Evolutionary conservation across 805 yeast species (phyloP).

Genomic region (Candida awuae): DNA sequence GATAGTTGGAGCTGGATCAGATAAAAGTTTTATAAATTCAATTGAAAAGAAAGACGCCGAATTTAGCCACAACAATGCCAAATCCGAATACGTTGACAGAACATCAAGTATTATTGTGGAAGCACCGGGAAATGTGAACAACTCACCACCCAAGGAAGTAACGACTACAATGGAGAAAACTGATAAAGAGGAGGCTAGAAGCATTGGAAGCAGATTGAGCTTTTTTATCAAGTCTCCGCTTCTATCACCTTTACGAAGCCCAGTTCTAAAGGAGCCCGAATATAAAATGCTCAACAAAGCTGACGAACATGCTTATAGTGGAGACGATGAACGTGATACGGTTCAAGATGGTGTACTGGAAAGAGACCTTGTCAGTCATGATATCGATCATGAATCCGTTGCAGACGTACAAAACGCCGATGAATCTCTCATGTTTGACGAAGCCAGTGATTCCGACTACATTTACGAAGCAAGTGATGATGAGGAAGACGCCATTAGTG

Average conservation of each 20-base stretch:
- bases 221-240: constrained; percentile 8
- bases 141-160: too few species aligned
- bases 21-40: not conserved
- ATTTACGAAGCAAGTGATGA: constrained; percentile 12
- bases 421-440: too few species aligned
- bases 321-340: not conserved
- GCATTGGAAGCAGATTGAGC: constrained; percentile 6
- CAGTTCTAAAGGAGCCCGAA: not conserved
- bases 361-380: too few species aligned
- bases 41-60: too few species aligned
- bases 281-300: not conserved
- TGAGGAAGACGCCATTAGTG: constrained; percentile 13
- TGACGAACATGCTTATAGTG: not conserved
- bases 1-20: not conserved
- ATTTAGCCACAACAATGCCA: too few species aligned
- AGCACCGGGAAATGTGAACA: too few species aligned
- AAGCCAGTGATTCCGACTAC: constrained; percentile 10
- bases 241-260: constrained; percentile 1
- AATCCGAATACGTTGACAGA: too few species aligned
- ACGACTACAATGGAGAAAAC: not conserved
- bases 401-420: not conserved
- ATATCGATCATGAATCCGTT: not conserved
- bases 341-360: not conserved
- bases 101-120: too few species aligned
- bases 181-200: constrained; percentile 1